Percentiles rank a stretch among this genome's conserved stretches.
Evolutionary conservation across 169 alveolate genomes (phyloP).

Genomic region (Perkinsus chesapeaki): DNA sequence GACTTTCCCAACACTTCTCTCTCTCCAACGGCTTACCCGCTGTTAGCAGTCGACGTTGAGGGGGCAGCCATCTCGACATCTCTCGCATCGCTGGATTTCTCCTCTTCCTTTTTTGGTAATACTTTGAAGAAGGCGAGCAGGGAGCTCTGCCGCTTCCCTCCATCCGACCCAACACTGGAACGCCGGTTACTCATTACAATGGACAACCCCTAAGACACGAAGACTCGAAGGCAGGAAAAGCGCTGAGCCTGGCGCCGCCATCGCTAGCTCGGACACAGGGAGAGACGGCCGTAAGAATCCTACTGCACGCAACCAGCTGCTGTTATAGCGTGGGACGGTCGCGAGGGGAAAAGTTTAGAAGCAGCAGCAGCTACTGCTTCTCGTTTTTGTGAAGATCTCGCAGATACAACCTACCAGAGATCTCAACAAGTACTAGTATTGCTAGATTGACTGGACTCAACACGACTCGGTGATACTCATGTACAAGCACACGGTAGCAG

Average conservation of each 20-base stretch:
- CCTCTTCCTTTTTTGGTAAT: background rate
- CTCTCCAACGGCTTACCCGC: no score
- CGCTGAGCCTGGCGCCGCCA: no score
- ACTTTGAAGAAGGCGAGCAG: constrained; percentile 25
- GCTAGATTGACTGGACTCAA: background rate
- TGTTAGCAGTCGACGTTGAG: no score
- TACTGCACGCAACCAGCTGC: no score
- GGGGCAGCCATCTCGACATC: constrained; percentile 16
- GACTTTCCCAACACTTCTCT: background rate
- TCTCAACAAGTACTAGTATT: background rate
- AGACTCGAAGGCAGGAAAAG: background rate
- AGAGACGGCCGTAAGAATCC: no score
- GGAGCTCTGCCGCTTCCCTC: constrained; percentile 21
- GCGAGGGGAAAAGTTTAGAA: no score
- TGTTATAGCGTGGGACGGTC: no score
- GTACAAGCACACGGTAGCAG: background rate
- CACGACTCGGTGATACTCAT: background rate
- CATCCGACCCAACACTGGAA: background rate
- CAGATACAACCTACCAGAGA: no score
- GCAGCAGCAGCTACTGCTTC: no score
- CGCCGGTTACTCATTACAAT: background rate
- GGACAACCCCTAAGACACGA: background rate
- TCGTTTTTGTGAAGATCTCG: no score
- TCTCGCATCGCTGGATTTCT: constrained; percentile 13
- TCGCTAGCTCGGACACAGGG: no score